Base-by-base conservation (phyloP, 345 rosid genomes). In the Lepidium aucheri region DNA sequence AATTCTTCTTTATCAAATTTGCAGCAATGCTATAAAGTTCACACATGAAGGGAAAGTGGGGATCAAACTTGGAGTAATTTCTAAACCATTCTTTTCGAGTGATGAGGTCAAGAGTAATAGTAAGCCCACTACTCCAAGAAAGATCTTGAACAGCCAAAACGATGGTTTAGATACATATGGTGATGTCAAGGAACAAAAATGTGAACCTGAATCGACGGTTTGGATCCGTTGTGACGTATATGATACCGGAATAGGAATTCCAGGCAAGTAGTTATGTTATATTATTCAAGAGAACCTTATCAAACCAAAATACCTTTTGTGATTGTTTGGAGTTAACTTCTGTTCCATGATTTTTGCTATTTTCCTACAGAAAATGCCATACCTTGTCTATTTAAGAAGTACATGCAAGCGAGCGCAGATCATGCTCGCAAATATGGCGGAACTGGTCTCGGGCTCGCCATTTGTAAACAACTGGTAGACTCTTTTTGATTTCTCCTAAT, bases 191-290 rank as follows among this genome's bases (percentile, higher is more conserved):
- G 89, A 70, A 53, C 80, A 68, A 26, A 59, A 65, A 14, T 58
- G 74, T 22, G 32, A 53, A 22, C 60, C 77, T 0, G 91, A 75
- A 75, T 76, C 89, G 53, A 78, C 80, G 40, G 97, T 86, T 13
- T 94, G 99, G 97, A 79, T 94, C 43, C 44, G 89, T 34, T 94
- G 99, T 15, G 97, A 94, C 35, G 97, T 94, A 16, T 81, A 81
- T 65, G 99, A 94, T 76, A 86, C 96, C 26, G 95, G 98, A 69
- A 93, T 93, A 33, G 97, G 98, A 78, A 93, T 93, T 66, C 98
- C 98, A 76, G 97, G 99, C 82, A 77, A 69, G 74, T 14, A 50
- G 35, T 5, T 28, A 28, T 28, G 7, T 28, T 28, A 28, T 28
- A 26, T 26, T 26, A 26, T 26, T 26, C 30, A 26, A 26, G 30